Percentiles rank a stretch among this genome's conserved stretches.
Conservation (phyloP, 495 filamentous ascomycete species). For the Rostrohypoxylon terebratum region DNA sequence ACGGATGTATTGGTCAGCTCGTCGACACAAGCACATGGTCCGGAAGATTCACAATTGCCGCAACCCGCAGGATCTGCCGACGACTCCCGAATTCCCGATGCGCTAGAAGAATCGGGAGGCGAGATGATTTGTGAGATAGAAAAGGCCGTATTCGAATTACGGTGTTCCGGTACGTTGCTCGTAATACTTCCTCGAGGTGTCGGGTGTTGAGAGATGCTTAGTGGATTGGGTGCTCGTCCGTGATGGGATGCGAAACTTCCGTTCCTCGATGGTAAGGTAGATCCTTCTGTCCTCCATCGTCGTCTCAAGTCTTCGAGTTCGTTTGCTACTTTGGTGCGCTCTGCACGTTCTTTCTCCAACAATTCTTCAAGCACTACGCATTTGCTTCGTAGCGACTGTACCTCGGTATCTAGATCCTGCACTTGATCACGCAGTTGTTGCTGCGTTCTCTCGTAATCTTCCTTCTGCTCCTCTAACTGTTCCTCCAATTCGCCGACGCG, state of each 20-base stretch:
- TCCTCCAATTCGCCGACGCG: conserved; percentile 89
- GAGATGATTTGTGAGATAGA: conserved; percentile 63
- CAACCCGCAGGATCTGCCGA: conserved; percentile 57
- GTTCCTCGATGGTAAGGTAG: conserved; percentile 42
- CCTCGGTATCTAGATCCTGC: conserved; percentile 58
- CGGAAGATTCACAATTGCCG: conserved; percentile 62
- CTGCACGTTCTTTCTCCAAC: conserved; percentile 57
- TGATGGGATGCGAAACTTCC: conserved; percentile 40
- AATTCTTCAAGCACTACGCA: conserved; percentile 57
- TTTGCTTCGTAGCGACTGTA: conserved; percentile 55
- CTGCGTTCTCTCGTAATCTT: conserved; percentile 60
- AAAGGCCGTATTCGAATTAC: conserved; percentile 51
- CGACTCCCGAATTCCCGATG: conserved; percentile 32
- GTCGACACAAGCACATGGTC: conserved; percentile 65
- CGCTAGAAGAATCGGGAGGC: conserved; percentile 54
- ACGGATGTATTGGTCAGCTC: conserved; percentile 58
- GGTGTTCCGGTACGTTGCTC: conserved; percentile 50
- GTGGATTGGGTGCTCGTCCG: conserved; percentile 30
- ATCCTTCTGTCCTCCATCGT: conserved; percentile 37
- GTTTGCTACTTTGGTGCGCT: conserved; percentile 38
- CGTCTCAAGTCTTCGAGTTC: conserved; percentile 45
- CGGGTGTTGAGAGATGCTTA: conserved; percentile 33
- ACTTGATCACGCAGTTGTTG: conserved; percentile 60
- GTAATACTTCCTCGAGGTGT: conserved; percentile 41
- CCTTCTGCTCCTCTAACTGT: conserved; percentile 73